Base-by-base conservation (phyloP, 495 filamentous ascomycete genomes). In the Geoglossum glabrum region DNA sequence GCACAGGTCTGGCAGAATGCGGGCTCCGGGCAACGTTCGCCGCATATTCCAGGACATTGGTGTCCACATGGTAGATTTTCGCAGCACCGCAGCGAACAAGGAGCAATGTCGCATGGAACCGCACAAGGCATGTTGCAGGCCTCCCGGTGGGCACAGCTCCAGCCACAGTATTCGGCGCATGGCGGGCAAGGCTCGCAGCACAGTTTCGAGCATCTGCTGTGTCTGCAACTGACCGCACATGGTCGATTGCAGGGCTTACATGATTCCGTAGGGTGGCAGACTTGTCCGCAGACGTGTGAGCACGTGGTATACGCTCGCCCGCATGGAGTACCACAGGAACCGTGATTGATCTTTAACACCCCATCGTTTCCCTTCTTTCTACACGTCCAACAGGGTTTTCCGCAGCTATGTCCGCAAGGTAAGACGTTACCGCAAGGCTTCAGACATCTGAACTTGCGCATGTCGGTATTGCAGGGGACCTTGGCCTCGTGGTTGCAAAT, bases 161-260 rank as follows among this genome's bases (percentile, higher is more conserved):
- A 85, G 6, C 72, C 63, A 61, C 83, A 86, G 19, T 67, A 63
- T 54, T 78, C 74, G 0, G 76, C 78, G 61, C 85, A 89, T 8
- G 81, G 85, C 21, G 69, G 62, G 61, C 83, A 87, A 17, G 84
- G 77, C 57, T 87, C 77, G 17, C 67, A 66, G 65, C 83, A 87
- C 49, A 67, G 69, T 59, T 75, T 76, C 10, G 61, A 65, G 58
- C 83, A 89, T 40, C 62, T 67, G 0, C 79, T 82, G 64, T 88
- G 83, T 56, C 63, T 70, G 62, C 83, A 87, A 3, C 68, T 67
- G 19, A 82, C 73, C 47, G 83, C 79, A 64, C 84, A 89, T 9
- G 69, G 66, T 34, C 65, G 64, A 6, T 58, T 36, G 60, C 83
- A 87, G 17, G 76, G 73, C 0, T 66, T n/a, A n/a, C n/a, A n/a